Evolutionary conservation across 352 stramenopile species (phyloP).

Genomic region (Pythium sukuiense): DNA sequence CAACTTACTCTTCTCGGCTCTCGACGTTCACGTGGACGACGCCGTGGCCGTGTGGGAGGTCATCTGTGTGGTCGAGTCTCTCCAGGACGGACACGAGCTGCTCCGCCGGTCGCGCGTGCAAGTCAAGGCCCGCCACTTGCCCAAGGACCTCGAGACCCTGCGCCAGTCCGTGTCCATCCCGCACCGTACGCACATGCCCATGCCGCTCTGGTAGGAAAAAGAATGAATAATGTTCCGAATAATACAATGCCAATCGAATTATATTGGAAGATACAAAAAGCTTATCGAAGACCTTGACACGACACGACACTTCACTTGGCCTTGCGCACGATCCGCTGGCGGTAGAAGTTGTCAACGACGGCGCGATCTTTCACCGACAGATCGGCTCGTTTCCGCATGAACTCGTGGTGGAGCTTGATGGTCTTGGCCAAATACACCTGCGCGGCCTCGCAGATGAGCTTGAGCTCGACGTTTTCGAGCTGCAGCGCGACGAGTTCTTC

Average conservation of each 20-base stretch:
- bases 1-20: conserved; percentile 60
- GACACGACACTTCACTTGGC: conserved; percentile 37
- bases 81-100: conserved; percentile 50
- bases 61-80: conserved; percentile 38
- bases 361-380: conserved; percentile 25
- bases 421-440: conserved; percentile 72
- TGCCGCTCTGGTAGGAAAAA: conserved; percentile 8
- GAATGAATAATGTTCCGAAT: background rate
- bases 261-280: too few relatives aligned
- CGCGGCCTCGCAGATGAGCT: conserved; percentile 60
- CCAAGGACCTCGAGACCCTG: conserved; percentile 43
- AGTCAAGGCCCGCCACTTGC: conserved; percentile 38
- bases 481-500: conserved; percentile 46
- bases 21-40: conserved; percentile 58
- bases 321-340: conserved; percentile 68
- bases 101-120: conserved; percentile 46
- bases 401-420: conserved; percentile 55
- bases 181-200: conserved; percentile 19
- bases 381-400: conserved; percentile 33
- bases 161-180: conserved; percentile 27
- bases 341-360: conserved; percentile 79
- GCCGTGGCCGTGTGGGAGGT: conserved; percentile 48
- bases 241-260: too few relatives aligned
- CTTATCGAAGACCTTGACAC: background rate
- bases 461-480: conserved; percentile 57